Evolutionary conservation across 495 filamentous ascomycete species (phyloP).

Genomic region (Daldinia concentrica): DNA sequence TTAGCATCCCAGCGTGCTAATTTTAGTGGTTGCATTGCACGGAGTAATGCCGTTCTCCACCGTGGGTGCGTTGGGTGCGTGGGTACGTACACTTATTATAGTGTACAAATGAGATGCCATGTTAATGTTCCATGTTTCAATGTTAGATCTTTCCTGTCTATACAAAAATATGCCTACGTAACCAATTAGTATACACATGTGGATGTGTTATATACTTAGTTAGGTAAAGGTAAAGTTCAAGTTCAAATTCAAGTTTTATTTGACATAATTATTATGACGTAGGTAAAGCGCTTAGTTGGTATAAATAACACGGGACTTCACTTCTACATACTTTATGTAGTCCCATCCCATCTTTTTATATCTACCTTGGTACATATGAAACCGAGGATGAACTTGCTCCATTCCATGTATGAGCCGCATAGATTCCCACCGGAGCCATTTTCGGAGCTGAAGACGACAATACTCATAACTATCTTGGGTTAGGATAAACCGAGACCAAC

Average conservation of each 20-base stretch:
- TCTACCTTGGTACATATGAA: constrained; percentile 1
- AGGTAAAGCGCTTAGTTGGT: background rate
- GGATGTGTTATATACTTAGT: too few species aligned
- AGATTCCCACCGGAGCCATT: background rate
- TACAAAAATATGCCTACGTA: background rate
- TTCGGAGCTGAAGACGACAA: background rate
- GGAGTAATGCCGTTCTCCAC: constrained; percentile 13
- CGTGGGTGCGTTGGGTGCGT: background rate
- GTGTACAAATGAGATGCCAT: background rate
- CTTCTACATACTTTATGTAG: background rate
- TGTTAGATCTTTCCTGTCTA: background rate
- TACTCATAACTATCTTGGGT: too few species aligned
- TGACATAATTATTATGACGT: too few species aligned
- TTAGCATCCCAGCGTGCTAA: constrained; percentile 20
- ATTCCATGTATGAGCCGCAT: background rate
- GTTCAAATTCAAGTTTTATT: background rate
- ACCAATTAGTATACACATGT: background rate
- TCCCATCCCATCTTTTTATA: background rate
- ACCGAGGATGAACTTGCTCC: constrained; percentile 1
- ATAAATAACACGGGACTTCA: background rate
- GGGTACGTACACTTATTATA: background rate
- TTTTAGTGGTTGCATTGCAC: constrained; percentile 26
- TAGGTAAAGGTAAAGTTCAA: background rate
- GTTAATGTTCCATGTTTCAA: background rate
- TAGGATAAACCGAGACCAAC: background rate